Percentiles rank a stretch among this genome's conserved stretches.
Conservation (phyloP, 305 asterid species). For the Solanum hybrid region DNA sequence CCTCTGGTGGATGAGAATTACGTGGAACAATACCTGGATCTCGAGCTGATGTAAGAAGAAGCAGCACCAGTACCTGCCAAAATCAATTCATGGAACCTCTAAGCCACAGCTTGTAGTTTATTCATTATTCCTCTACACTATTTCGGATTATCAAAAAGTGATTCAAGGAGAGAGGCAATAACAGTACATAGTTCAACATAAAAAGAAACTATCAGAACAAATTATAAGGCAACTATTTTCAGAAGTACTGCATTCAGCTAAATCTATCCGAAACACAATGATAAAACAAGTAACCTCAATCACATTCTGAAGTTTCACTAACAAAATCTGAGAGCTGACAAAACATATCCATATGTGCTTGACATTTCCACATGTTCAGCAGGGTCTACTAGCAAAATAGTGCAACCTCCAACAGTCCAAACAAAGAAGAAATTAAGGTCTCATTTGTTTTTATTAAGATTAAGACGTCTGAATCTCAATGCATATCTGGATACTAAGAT, state of each 20-base stretch:
- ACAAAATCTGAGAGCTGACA: neutral
- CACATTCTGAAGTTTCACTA: neutral
- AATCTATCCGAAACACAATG: neutral
- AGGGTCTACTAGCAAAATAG: neutral
- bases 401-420: conserved; percentile 5
- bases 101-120: neutral
- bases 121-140: neutral
- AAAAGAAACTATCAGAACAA: neutral
- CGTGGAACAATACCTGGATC: conserved; percentile 99
- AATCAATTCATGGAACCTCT: conserved; percentile 2
- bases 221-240: neutral
- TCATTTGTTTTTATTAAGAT: neutral
- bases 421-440: neutral
- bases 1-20: conserved; percentile 87
- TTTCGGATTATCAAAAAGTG: neutral
- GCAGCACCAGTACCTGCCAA: conserved; percentile 63
- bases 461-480: neutral
- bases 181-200: neutral
- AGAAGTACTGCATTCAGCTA: neutral
- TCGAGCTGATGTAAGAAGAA: conserved; percentile 73
- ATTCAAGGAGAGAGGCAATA: neutral
- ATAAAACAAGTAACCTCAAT: neutral
- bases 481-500: neutral
- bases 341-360: neutral
- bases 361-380: neutral